Percentiles rank a stretch among this genome's conserved stretches.
Conservation (phyloP, 1,284 basidiomycete species). For the Heterobasidion occidentale region DNA sequence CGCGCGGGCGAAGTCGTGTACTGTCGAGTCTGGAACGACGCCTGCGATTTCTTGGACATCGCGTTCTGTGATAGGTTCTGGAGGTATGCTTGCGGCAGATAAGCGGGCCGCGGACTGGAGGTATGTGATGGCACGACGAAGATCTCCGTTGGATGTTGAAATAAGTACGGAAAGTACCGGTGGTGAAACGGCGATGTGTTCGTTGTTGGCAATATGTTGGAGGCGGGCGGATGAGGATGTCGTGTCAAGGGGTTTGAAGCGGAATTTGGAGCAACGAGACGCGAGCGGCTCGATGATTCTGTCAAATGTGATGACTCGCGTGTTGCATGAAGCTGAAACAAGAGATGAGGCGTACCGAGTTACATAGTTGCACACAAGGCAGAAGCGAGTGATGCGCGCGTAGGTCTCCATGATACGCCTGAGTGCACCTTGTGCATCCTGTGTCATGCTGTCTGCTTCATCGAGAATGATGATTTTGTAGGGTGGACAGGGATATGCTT, state of each 20-base stretch:
- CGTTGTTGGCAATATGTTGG: constrained; percentile 68
- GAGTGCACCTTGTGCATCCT: constrained; percentile 95
- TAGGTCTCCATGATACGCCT: constrained; percentile 99
- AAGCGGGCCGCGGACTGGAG: constrained; percentile 93
- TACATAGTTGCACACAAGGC: constrained; percentile 98
- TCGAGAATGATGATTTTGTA: constrained; percentile 99
- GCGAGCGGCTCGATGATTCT: constrained; percentile 99
- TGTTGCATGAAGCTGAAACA: neutral
- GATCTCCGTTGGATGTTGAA: constrained; percentile 81
- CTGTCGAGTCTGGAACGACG: constrained; percentile 75
- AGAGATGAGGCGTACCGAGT: constrained; percentile 60
- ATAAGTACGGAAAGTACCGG: constrained; percentile 70
- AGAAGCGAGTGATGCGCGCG: constrained; percentile 94
- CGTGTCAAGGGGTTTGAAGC: constrained; percentile 89
- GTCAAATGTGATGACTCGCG: constrained; percentile 1
- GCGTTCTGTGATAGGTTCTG: constrained; percentile 60
- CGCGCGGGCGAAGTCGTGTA: constrained; percentile 61
- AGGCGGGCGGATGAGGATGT: constrained; percentile 73
- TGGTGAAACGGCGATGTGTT: constrained; percentile 42
- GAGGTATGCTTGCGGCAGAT: constrained; percentile 60
- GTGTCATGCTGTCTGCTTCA: constrained; percentile 99
- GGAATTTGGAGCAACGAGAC: constrained; percentile 98
- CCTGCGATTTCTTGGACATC: constrained; percentile 98
- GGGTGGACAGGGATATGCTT: constrained; percentile 90
- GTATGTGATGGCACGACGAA: constrained; percentile 98